A percentile compares a stretch with the other conserved stretches of the same genome.
phyloP scores from a whole-genome alignment of 192 early-diverging fungal species.

The Rhizophlyctis rosea region DNA sequence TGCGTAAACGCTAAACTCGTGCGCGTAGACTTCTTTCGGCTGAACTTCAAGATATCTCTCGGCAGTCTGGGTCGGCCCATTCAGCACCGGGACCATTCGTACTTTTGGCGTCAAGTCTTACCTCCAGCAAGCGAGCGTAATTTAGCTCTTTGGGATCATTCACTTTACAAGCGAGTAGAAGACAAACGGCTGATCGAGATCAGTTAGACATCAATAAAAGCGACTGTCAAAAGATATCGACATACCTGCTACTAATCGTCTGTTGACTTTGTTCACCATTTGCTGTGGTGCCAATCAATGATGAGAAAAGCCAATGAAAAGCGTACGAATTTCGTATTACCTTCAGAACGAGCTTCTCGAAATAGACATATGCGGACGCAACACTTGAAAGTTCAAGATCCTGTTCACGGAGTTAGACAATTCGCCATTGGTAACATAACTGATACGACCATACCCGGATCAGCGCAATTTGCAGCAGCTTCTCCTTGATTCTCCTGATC shows the following conservation, averaged over 20 bases:
- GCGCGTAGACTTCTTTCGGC: conserved; percentile 72
- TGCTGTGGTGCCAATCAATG: conserved; percentile 32
- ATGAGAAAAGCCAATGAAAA: conserved; percentile 3
- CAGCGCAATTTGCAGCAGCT: conserved; percentile 58
- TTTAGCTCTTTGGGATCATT: conserved; percentile 78
- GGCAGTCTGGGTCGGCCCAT: conserved; percentile 59
- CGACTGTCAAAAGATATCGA: neutral
- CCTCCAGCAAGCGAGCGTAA: conserved; percentile 60
- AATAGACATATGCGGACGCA: conserved; percentile 86
- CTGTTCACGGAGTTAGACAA: conserved; percentile 42
- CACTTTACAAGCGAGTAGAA: conserved; percentile 80
- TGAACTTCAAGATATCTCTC: conserved; percentile 74
- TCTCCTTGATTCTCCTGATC: conserved; percentile 76
- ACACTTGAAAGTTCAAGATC: conserved; percentile 88
- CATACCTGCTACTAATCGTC: conserved; percentile 62
- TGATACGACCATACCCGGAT: conserved; percentile 25
- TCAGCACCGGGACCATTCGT: neutral
- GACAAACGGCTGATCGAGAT: conserved; percentile 55
- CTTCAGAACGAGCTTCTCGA: conserved; percentile 92
- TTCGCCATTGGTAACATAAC: neutral
- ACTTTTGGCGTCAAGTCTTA: conserved; percentile 1
- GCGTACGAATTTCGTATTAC: conserved; percentile 34
- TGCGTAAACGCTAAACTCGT: conserved; percentile 91
- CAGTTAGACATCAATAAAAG: neutral
- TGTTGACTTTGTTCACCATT: conserved; percentile 67